phyloP scores from a whole-genome alignment of 2,329 filamentous ascomycete genomes.

The Ramularia endophylla region DNA sequence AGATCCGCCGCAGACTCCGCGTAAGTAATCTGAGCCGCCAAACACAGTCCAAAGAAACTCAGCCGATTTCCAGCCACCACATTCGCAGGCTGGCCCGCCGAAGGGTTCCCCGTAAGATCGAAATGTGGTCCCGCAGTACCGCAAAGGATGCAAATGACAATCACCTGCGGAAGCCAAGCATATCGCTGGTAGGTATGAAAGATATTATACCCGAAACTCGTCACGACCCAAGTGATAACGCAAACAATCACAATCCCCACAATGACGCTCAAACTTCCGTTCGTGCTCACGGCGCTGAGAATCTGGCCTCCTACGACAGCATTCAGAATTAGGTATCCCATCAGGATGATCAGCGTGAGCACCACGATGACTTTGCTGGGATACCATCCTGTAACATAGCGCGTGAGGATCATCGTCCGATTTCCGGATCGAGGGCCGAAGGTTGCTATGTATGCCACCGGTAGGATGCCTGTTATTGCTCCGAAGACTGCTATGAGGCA shows the following conservation, averaged over 20 bases:
- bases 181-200: slow-evolving; percentile 66
- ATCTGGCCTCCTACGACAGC: slow-evolving; percentile 64
- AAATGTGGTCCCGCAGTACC: slow-evolving; percentile 57
- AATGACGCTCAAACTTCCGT: slow-evolving; percentile 54
- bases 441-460: slow-evolving; percentile 55
- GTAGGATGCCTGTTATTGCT: slow-evolving; percentile 48
- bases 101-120: slow-evolving; percentile 45
- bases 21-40: slow-evolving; percentile 60
- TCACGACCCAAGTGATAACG: slow-evolving; percentile 57
- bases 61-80: slow-evolving; percentile 54
- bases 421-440: slow-evolving; percentile 58
- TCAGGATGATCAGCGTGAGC: slow-evolving; percentile 56
- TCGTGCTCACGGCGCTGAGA: slow-evolving; percentile 56
- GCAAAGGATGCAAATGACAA: slow-evolving; percentile 56
- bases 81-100: slow-evolving; percentile 42
- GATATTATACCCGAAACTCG: slow-evolving; percentile 60
- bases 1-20: slow-evolving; percentile 59
- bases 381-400: slow-evolving; percentile 61
- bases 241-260: slow-evolving; percentile 63
- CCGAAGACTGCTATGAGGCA: slow-evolving; percentile 54
- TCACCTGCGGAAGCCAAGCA: slow-evolving; percentile 58
- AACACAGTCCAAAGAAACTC: slow-evolving; percentile 64
- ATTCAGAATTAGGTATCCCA: slow-evolving; percentile 57
- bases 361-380: slow-evolving; percentile 58
- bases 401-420: slow-evolving; percentile 56